These are phyloP conservation scores for Tylopilus sp. DNA, from an alignment of 768 basidiomycete species.

Conservation along the genomic window DNA sequence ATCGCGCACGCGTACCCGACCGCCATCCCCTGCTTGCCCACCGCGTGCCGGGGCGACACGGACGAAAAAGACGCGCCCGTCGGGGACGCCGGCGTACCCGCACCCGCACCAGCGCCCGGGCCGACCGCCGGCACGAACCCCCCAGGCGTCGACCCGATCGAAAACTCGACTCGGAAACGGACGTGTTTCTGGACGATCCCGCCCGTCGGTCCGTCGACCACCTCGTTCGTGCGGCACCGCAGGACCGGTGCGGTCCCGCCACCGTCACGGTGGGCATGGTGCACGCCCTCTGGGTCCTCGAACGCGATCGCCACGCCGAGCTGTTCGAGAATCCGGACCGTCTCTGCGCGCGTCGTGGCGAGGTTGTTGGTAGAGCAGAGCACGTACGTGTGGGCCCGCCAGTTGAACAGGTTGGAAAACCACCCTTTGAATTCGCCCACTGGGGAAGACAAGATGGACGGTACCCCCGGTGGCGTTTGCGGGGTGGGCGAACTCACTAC, in stretches of 20 bases:
- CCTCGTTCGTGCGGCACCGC: slow-evolving; percentile 52
- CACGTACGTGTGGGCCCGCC: slow-evolving; percentile 62
- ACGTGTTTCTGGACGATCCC: slow-evolving; percentile 63
- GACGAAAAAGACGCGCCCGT: slow-evolving; percentile 17
- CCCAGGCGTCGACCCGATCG: slow-evolving; percentile 23
- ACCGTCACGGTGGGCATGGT: slow-evolving; percentile 31
- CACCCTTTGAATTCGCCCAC: slow-evolving; percentile 60
- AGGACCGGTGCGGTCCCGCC: slow-evolving; percentile 38
- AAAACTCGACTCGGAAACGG: slow-evolving; percentile 83
- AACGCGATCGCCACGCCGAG: slow-evolving; percentile 62
- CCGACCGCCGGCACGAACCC: slow-evolving; percentile 22
- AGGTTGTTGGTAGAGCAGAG: slow-evolving; percentile 58
- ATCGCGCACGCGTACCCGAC: slow-evolving; percentile 57
- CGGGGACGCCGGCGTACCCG: slow-evolving; percentile 16
- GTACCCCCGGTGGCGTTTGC: slow-evolving; percentile 37
- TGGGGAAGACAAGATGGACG: slow-evolving; percentile 57
- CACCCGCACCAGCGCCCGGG: slow-evolving; percentile 8
- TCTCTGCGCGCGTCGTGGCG: slow-evolving; percentile 60
- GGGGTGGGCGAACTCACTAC: slow-evolving; percentile 42
- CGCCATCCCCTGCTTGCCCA: slow-evolving; percentile 24
- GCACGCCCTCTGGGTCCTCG: slow-evolving; percentile 41
- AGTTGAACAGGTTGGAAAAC: slow-evolving; percentile 95
- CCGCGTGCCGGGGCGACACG: slow-evolving; percentile 28
- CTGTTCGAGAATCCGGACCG: slow-evolving; percentile 58
- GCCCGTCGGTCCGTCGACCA: slow-evolving; percentile 37